Evolutionary conservation across 495 filamentous ascomycete genomes (phyloP).

Genomic region (Letharia columbiana): DNA sequence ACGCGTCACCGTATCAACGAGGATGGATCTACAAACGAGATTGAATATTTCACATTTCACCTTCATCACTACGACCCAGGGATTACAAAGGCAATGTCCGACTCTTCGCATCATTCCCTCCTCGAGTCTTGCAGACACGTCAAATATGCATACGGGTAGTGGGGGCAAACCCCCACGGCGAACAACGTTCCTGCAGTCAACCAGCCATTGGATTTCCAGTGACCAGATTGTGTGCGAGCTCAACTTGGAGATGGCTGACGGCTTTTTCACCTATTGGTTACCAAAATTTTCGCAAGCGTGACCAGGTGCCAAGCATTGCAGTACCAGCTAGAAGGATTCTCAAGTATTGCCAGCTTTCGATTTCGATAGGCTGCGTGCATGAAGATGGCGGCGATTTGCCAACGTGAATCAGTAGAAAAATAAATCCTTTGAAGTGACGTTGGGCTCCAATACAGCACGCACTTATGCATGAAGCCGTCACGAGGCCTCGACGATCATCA

Average conservation of each 20-base stretch:
- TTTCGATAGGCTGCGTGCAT: constrained; percentile 11
- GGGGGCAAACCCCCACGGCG: constrained; percentile 1
- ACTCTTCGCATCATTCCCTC: background rate
- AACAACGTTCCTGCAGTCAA: constrained; percentile 5
- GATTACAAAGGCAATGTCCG: background rate
- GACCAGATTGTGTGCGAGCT: constrained; percentile 4
- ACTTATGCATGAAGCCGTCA: constrained; percentile 1
- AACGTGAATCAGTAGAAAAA: background rate
- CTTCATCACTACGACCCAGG: background rate
- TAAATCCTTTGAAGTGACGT: background rate
- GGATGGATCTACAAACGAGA: background rate
- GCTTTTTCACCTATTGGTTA: constrained; percentile 11
- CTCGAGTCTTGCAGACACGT: constrained; percentile 6
- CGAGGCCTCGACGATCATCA: constrained; percentile 4
- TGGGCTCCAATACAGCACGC: constrained; percentile 7
- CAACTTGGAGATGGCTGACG: constrained; percentile 1
- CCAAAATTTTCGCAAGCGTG: constrained; percentile 1
- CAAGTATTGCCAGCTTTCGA: background rate
- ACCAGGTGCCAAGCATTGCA: background rate
- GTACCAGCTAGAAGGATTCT: constrained; percentile 2
- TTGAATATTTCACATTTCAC: background rate
- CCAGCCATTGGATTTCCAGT: background rate
- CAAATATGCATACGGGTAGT: constrained; percentile 5
- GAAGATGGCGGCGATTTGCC: background rate
- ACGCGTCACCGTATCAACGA: background rate